Base-by-base conservation (phyloP, 768 basidiomycete genomes). In the Lentinula raphanica region DNA sequence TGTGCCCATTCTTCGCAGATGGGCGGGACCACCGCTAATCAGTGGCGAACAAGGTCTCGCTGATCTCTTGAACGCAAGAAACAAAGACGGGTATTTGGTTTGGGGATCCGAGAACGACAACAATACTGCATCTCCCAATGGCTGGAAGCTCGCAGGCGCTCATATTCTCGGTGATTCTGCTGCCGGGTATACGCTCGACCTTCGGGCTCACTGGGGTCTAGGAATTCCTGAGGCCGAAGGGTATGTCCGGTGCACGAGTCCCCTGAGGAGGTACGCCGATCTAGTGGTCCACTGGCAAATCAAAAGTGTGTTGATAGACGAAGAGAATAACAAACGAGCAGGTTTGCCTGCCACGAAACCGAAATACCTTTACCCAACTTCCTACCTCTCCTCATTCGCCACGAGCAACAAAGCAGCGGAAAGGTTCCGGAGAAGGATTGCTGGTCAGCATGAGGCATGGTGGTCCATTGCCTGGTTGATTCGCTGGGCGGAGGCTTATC, bases 211-310 rank as follows among this genome's bases (percentile, higher is more conserved):
- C 67, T 85, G 76, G 76, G 67, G 69, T 5, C 69, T 98, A 64
- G 93, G 88, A 0, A 68, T 92, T n/a, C 75, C 76, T 3, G 79
- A 81, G 2, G 82, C 82, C 40, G 88, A 88, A 61, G 95, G 95
- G 3, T 99, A 99, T 68, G 72, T 79, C 17, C 83, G 90, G 21
- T 84, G 81, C 8, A 98, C 97, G 8, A 92, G 89, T 5, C 97
- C 97, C 0, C 73, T 99, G 44, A 82, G 97, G 40, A 84, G 97
- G 44, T 97, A 84, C 69, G 71, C 73, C 35, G 97, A 99, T 70
- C 69, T 97, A 57, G 69, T 94, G 12, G 73, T 76, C 9, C 97
- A 98, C 72, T 99, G 94, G 93, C 95, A 98, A 69, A 84, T 99
- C 71, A 95, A 97, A 66, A 75, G 86, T 50, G 82, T 81, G 5